These are phyloP conservation scores for Calonectria ilicicola DNA, from an alignment of 2,329 filamentous ascomycete species.

Conservation along the genomic window DNA sequence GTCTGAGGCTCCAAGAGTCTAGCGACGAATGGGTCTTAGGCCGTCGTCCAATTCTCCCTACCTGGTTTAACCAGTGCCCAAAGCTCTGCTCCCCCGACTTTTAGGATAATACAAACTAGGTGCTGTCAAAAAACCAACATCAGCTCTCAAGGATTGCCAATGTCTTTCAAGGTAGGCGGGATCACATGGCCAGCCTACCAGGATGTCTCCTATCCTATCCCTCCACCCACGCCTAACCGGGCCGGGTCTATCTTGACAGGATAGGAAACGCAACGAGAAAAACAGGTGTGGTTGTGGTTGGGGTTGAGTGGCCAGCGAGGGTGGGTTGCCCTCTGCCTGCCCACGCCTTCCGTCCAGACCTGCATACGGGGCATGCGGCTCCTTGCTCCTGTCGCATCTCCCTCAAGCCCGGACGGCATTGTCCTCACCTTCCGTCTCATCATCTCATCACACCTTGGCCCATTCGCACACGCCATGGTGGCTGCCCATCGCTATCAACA, in stretches of 20 bases:
- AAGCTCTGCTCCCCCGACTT: neutral
- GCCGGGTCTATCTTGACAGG: slow-evolving; percentile 25
- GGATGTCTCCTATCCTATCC: neutral
- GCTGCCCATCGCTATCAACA: neutral
- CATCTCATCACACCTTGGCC: slow-evolving; percentile 9
- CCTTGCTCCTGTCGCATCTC: slow-evolving; percentile 30
- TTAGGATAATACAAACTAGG: neutral
- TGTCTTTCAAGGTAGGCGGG: neutral
- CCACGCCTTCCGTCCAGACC: slow-evolving; percentile 21
- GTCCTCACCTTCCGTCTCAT: slow-evolving; percentile 9
- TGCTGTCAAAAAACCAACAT: neutral
- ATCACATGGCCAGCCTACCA: neutral
- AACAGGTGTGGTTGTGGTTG: slow-evolving; percentile 29
- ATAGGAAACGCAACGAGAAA: slow-evolving; percentile 6
- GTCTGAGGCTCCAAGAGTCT: slow-evolving; percentile 14
- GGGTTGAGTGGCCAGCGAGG: slow-evolving; percentile 7
- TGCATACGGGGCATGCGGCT: slow-evolving; percentile 33
- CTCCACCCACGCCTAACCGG: slow-evolving; percentile 26
- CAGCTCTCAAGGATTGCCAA: neutral
- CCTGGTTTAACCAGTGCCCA: neutral
- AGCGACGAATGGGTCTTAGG: slow-evolving; percentile 4
- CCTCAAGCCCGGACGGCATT: neutral
- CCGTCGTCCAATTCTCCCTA: neutral
- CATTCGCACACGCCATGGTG: neutral
- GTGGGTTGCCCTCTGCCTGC: slow-evolving; percentile 28